Percentiles rank a stretch among this genome's conserved stretches.
Conservation (phyloP, 495 filamentous ascomycete species). For the Xylaria bambusicola region DNA sequence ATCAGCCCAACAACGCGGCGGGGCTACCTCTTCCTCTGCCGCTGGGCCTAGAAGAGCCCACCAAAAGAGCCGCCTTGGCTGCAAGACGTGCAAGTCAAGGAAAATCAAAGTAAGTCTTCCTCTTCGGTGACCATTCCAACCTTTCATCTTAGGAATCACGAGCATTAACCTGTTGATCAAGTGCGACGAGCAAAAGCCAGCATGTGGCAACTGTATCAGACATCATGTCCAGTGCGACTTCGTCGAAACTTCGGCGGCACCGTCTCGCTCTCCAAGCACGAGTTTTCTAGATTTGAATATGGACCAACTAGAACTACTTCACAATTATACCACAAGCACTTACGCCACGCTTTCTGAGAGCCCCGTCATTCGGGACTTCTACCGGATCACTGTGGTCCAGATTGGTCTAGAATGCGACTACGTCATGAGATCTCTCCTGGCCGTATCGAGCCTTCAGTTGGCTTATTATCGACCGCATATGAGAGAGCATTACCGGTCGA, state of each 20-base stretch:
- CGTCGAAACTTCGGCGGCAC: slow-evolving; percentile 1
- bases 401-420: slow-evolving; percentile 53
- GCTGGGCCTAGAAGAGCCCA: background rate
- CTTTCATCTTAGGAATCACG: background rate
- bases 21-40: background rate
- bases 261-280: background rate
- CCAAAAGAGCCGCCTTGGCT: background rate
- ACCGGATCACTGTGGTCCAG: slow-evolving; percentile 37
- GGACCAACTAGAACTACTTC: slow-evolving; percentile 41
- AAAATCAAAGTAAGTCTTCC: background rate
- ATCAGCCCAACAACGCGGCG: background rate
- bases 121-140: background rate
- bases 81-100: background rate
- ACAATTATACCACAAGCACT: slow-evolving; percentile 45
- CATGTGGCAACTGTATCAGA: slow-evolving; percentile 45
- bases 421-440: slow-evolving; percentile 57
- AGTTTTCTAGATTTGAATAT: background rate
- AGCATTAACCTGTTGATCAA: slow-evolving; percentile 13
- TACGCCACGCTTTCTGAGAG: slow-evolving; percentile 40
- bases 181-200: slow-evolving; percentile 48
- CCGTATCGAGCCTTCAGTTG: slow-evolving; percentile 56
- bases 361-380: slow-evolving; percentile 36
- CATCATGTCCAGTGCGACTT: slow-evolving; percentile 46
- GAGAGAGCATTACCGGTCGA: slow-evolving; percentile 50
- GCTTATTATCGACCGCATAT: slow-evolving; percentile 44